These are phyloP conservation scores for Moricandia moricandioides DNA, from an alignment of 345 rosid species.

Conservation along the genomic window DNA sequence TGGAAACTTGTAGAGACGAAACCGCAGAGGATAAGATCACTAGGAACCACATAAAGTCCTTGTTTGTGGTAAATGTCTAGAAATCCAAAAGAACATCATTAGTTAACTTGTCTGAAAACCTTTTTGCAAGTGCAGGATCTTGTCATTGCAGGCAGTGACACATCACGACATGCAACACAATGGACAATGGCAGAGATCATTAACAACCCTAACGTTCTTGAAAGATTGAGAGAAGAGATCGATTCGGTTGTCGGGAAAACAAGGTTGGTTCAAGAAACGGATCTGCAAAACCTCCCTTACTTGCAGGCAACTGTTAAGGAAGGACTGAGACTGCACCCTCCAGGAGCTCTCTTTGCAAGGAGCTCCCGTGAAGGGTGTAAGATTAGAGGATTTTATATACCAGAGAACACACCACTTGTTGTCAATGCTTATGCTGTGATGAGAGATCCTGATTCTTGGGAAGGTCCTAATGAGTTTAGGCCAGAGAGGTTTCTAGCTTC, in stretches of 20 bases:
- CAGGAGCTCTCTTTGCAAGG: slow-evolving; percentile 51
- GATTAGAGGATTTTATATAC: slow-evolving; percentile 40
- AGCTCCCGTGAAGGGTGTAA: slow-evolving; percentile 42
- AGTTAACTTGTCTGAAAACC: slow-evolving; percentile 29
- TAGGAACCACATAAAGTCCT: slow-evolving; percentile 23
- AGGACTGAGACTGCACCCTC: slow-evolving; percentile 63
- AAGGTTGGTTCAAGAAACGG: slow-evolving; percentile 55
- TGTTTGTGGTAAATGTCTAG: slow-evolving; percentile 2
- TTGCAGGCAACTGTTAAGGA: slow-evolving; percentile 59
- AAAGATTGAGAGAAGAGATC: not conserved
- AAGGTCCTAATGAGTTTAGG: slow-evolving; percentile 45
- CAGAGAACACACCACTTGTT: slow-evolving; percentile 11
- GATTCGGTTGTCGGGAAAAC: slow-evolving; percentile 38
- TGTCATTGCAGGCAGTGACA: slow-evolving; percentile 55
- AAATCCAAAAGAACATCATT: not conserved
- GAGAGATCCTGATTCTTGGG: slow-evolving; percentile 46
- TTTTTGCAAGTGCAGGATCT: slow-evolving; percentile 40
- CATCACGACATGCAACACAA: slow-evolving; percentile 43
- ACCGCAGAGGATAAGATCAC: slow-evolving; percentile 20
- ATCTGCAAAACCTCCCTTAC: slow-evolving; percentile 47
- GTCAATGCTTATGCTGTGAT: slow-evolving; percentile 51
- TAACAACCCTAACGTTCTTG: slow-evolving; percentile 31
- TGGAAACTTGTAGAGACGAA: slow-evolving; percentile 24
- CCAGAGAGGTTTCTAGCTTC: slow-evolving; percentile 26
- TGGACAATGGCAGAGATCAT: slow-evolving; percentile 66